Evolutionary conservation across 2,329 filamentous ascomycete species (phyloP), one percentile per base, ranked within the genome.

Genomic region (Phialophora tarda): DNA sequence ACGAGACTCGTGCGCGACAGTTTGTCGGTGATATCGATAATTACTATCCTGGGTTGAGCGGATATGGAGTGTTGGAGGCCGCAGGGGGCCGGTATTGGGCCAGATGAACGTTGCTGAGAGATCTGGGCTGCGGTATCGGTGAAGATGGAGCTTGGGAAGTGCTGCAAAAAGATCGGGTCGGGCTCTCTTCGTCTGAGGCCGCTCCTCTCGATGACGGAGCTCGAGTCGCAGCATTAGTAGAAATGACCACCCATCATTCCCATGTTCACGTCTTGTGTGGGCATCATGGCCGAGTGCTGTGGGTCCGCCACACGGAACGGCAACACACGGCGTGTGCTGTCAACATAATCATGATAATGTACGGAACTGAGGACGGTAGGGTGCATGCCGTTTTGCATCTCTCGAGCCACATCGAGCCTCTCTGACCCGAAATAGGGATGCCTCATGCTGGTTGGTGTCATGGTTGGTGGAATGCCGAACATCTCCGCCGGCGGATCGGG

Each of bases 291-390:
- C 17, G 57, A 8, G 17, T 64, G 57, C 34, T 58, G 47, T 14
- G 41, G 28, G 6, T 64, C 51, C 6, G 59, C 47, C 3, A 21
- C 53, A 6, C 65, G 65, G 34, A 62, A 56, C 3, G 65, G 65
- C 28, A 67, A 38, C 34, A 8, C 41, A 21, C 53, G 65, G 23
- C 58, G 65, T 26, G 23, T 44, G 53, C n/a, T 23, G 24, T 59
- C 59, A n/a, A 21, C 58, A 41, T 60, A 58, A 17, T 63, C 62
- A 24, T 67, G 65, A 51, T 67, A 70, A 4, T 60, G 63, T 51
- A 60, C 23, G 10, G 68, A 53, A 24, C 34, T 62, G 41, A 66
- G 61, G 50, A 67, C n/a, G 28, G 65, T 11, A 10, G 59, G 28
- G n/a, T 24, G 44, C 50, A 67, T 38, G 12, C 59, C 59, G 24